These are phyloP conservation scores for Beauveria varroae DNA, from an alignment of 2,329 filamentous ascomycete genomes.

Conservation along the genomic window DNA sequence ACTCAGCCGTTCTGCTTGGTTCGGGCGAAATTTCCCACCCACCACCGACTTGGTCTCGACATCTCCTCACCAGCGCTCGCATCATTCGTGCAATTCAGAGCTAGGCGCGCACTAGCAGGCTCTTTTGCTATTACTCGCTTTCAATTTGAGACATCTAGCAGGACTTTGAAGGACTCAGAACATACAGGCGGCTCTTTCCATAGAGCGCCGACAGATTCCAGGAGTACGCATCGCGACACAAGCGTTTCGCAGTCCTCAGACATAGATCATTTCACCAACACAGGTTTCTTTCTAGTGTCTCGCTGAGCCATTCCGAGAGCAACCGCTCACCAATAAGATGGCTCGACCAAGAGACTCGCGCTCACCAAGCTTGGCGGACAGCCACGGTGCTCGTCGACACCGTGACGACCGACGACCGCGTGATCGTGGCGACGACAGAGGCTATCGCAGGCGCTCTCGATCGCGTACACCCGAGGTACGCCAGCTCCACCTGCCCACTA, in stretches of 20 bases:
- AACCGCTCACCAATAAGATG: conserved; percentile 30
- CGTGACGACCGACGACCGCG: conserved; percentile 51
- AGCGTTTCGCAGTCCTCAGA: conserved; percentile 9
- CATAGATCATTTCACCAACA: conserved; percentile 10
- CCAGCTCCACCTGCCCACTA: conserved; percentile 14
- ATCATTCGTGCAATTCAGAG: neutral
- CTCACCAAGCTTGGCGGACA: conserved; percentile 93
- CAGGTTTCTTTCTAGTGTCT: conserved; percentile 8
- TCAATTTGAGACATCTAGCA: neutral
- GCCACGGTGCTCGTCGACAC: conserved; percentile 64
- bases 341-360: conserved; percentile 61
- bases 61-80: neutral
- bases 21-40: neutral
- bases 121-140: neutral
- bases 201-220: conserved; percentile 1
- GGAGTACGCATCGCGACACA: conserved; percentile 11
- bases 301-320: neutral
- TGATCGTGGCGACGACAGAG: conserved; percentile 42
- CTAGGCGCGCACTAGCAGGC: neutral
- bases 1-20: conserved; percentile 2
- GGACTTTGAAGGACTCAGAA: neutral
- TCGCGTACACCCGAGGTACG: conserved; percentile 60
- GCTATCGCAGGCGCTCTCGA: conserved; percentile 48
- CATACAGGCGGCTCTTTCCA: neutral
- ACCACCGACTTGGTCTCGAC: neutral